These are phyloP conservation scores for Hsuehochloa calcarea DNA, from an alignment of 176 grass and related monocot species.

Conservation along the genomic window DNA sequence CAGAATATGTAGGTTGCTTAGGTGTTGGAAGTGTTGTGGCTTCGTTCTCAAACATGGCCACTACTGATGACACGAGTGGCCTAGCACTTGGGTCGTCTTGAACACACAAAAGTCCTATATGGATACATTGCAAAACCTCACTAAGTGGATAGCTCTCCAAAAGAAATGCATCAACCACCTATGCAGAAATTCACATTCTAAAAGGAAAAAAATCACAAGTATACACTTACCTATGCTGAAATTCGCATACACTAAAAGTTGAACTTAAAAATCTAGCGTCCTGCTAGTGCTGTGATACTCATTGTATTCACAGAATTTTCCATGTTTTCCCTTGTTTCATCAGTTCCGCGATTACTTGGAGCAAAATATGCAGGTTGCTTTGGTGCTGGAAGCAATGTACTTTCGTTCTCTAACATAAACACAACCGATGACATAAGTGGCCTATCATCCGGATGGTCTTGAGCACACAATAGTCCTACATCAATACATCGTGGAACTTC, in stretches of 20 bases:
- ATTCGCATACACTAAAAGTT: not conserved
- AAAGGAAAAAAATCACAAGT: no score
- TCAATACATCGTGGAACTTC: constrained; percentile 47
- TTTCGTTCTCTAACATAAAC: constrained; percentile 47
- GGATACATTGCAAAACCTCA: constrained; percentile 32
- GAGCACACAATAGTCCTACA: constrained; percentile 54
- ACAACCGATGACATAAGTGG: constrained; percentile 45
- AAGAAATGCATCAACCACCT: no score
- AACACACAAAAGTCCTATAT: constrained; percentile 38
- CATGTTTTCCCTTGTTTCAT: not conserved
- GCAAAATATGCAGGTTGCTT: constrained; percentile 34
- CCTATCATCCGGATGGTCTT: constrained; percentile 40
- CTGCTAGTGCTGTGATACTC: constrained; percentile 6
- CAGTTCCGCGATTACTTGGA: not conserved
- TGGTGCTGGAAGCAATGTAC: constrained; percentile 24
- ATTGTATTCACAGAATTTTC: not conserved
- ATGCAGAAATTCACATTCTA: no score
- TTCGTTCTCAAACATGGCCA: constrained; percentile 36
- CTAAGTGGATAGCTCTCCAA: not conserved
- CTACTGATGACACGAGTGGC: constrained; percentile 38
- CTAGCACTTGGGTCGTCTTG: constrained; percentile 34
- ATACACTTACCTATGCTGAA: not conserved
- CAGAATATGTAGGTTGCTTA: constrained; percentile 28
- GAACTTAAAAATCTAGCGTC: not conserved
- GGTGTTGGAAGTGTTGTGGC: constrained; percentile 17